Conservation (phyloP, 2,329 filamentous ascomycete genomes). For the Claviceps paspali region DNA sequence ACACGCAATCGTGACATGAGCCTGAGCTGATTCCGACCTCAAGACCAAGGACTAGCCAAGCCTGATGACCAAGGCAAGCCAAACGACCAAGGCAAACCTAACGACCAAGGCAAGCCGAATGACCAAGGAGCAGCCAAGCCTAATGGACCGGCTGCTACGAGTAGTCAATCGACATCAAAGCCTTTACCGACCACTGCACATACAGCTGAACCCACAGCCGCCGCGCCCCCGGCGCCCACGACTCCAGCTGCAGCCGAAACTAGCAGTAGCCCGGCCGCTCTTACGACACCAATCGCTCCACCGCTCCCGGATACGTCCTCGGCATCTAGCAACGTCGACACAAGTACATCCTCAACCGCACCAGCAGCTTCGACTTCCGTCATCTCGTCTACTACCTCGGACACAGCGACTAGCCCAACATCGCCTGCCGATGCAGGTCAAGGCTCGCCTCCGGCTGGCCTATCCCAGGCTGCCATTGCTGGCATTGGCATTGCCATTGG, state of each 20-base stretch:
- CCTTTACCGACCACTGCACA: neutral
- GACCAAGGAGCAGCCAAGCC: slow-evolving; percentile 1
- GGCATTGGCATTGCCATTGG: slow-evolving; percentile 34
- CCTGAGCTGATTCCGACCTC: neutral
- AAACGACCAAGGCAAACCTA: too few species aligned
- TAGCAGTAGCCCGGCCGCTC: neutral
- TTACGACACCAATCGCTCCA: neutral
- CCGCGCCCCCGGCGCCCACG: neutral
- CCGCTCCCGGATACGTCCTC: slow-evolving; percentile 1
- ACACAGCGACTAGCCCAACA: slow-evolving; percentile 5
- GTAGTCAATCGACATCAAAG: neutral
- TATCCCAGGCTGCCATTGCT: slow-evolving; percentile 29
- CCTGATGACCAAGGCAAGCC: too few species aligned
- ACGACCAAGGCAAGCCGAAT: too few species aligned
- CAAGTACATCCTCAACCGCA: neutral
- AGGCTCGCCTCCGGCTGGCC: slow-evolving; percentile 10
- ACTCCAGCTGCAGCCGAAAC: neutral
- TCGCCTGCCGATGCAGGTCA: slow-evolving; percentile 3
- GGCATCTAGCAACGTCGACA: neutral
- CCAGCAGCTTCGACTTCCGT: slow-evolving; percentile 4
- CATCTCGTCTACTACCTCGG: slow-evolving; percentile 3
- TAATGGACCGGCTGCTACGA: neutral
- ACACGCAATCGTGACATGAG: neutral
- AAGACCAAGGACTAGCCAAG: slow-evolving; percentile 1
- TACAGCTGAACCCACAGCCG: neutral